Percentiles rank a stretch among this genome's conserved stretches.
phyloP scores from a whole-genome alignment of 495 filamentous ascomycete genomes.

The Penicillium dipodomyicola region DNA sequence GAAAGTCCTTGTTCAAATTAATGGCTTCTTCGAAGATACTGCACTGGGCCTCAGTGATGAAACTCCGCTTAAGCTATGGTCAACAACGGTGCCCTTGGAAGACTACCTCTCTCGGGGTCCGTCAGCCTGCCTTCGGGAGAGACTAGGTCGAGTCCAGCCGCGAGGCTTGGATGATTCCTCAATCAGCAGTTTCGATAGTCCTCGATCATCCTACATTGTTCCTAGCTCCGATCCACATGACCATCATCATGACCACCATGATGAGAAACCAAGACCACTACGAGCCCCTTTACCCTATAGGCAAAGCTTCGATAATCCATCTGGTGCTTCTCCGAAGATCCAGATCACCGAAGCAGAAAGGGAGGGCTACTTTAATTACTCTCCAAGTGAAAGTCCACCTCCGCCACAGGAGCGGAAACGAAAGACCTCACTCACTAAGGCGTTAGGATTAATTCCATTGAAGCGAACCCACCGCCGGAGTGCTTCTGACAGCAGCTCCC shows the following conservation, averaged over 20 bases:
- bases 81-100: constrained; percentile 47
- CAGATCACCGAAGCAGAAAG: constrained; percentile 33
- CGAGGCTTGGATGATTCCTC: constrained; percentile 33
- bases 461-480: constrained; percentile 17
- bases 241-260: constrained; percentile 1
- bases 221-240: constrained; percentile 11
- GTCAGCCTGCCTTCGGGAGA: constrained; percentile 30
- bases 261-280: constrained; percentile 15
- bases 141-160: constrained; percentile 28
- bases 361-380: constrained; percentile 27
- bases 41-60: constrained; percentile 41
- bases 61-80: constrained; percentile 52
- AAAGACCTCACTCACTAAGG: constrained; percentile 12
- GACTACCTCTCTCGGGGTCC: constrained; percentile 43
- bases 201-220: constrained; percentile 24
- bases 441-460: constrained; percentile 13
- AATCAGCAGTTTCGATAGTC: constrained; percentile 36
- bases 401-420: constrained; percentile 13
- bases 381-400: constrained; percentile 23
- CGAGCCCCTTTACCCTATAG: constrained; percentile 26
- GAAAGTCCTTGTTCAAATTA: constrained; percentile 56
- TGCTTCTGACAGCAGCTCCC: constrained; percentile 22
- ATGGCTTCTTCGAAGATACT: constrained; percentile 59
- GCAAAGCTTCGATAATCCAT: constrained; percentile 25
- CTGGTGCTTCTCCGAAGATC: constrained; percentile 28